Evolutionary conservation across 768 basidiomycete genomes (phyloP).

Genomic region (Lactifluus subvellereus): DNA sequence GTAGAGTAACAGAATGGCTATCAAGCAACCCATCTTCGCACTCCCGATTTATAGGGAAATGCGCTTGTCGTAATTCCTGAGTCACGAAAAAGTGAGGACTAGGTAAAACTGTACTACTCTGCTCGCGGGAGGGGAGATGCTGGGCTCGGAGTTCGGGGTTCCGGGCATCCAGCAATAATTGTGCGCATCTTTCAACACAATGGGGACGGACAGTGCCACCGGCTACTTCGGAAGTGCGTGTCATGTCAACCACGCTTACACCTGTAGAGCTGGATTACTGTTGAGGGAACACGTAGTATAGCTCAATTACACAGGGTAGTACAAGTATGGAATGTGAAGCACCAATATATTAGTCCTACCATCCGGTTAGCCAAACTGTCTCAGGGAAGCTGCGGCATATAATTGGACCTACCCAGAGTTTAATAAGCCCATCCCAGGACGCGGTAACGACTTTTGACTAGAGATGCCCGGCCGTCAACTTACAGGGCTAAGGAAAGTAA

Average conservation of each 20-base stretch:
- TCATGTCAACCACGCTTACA: not conserved
- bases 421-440: conserved; percentile 97
- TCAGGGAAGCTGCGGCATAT: not conserved
- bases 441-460: conserved; percentile 97
- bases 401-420: conserved; percentile 76
- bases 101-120: not conserved
- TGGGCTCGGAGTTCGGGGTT: not conserved
- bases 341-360: conserved; percentile 19
- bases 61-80: too few relatives aligned
- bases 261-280: not conserved
- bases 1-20: too few relatives aligned
- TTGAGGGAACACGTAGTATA: not conserved
- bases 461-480: conserved; percentile 10
- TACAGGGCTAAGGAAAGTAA: conserved; percentile 1
- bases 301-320: conserved; percentile 3
- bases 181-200: not conserved
- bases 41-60: too few relatives aligned
- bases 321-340: not conserved
- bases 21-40: too few relatives aligned
- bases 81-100: too few relatives aligned
- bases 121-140: not conserved
- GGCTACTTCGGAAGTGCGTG: not conserved
- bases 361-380: conserved; percentile 6
- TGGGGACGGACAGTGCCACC: not conserved
- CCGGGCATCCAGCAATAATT: not conserved